Evolutionary conservation across 805 yeast species (phyloP), one percentile per base, ranked within the genome.

Genomic region (Saturnispora quitensis): DNA sequence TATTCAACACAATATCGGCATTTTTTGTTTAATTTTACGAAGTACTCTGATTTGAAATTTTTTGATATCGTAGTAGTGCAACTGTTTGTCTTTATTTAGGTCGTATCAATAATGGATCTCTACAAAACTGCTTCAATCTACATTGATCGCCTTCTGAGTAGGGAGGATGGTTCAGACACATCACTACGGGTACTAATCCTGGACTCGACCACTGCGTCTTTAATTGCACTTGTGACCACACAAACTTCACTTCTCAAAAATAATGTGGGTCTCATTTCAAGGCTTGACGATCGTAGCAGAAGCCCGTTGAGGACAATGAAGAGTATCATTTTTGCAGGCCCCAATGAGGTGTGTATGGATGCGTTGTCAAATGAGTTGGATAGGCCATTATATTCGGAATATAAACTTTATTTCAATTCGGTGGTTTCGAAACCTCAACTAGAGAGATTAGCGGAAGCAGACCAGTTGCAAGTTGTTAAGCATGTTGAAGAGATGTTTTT

Each of bases 361-460:
- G 61, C 67, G 40, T 68, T 93, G 40, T 68, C 80, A 8, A 74
- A 76, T 25, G 99, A 93, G 66, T 69, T 93, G 50, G 69, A 77
- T 36, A 73, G 73, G 52, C 99, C 99, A 0, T 89, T 82, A 59
- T 93, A 89, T 68, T 78, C 82, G 35, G 75, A 73, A 35, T 93
- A 93, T 67, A 83, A 84, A 60, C 65, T 93, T 18, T 88, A 75
- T 60, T 89, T 91, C 73, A 85, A 81, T 63, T 89, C 89, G 64
- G 72, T 80, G 15, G 75, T 90, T 31, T 74, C 80, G 48, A 93
- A 91, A 68, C 73, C 82, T 25, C 86, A 87, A 56, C 66, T 93
- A 58, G 99, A 93, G 64, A 74, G 86, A 48, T 64, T 93, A 45
- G 98, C 99, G 0, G 96, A 89, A 65, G 78, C 87, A 3, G 99